Base-by-base conservation (phyloP, 108 stramenopile genomes). In the Conticribra weissflogii region DNA sequence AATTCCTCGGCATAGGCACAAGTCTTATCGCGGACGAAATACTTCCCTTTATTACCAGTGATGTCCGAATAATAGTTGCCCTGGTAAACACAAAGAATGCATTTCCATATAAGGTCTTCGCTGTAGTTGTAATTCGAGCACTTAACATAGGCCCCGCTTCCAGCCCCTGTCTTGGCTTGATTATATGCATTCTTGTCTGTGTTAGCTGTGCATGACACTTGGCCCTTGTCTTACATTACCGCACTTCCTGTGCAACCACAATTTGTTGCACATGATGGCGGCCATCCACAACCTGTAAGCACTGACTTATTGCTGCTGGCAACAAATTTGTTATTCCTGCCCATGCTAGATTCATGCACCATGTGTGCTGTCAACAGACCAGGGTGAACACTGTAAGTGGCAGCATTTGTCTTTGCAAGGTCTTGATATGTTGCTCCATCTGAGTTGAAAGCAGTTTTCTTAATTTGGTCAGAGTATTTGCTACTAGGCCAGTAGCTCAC, bases 151-250 rank as follows among this genome's bases (percentile, higher is more conserved):
- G n/a, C 1, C 2, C 19, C 46, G 22, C 32, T 21, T 47, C 22
- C 46, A 47, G 34, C 2, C 53, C 53, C 53, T 1, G 53, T 54
- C 53, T 23, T 54, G 18, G 53, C 53, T 12, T 54, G 28, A 36
- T 60, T 60, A 22, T 44, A 60, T 15, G 59, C 59, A 47, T 60
- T 60, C 59, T 47, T 60, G 4, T 60, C 59, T 23, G 59, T 60
- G 14, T 36, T 16, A 25, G 59, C 59, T 1, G 59, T 60, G 46
- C 59, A 60, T 47, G 36, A 46, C 16, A 60, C 44, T 21, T 60
- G 59, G 2, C 46, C 59, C 22, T 60, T 19, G 4, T 60, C 59
- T 2, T 27, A 60, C 44, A 2, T 34, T 14, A 60, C 59, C 2
- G 59, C 59, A 44, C 59, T 46, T 44, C 14, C 27, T 1, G 44